phyloP scores from a whole-genome alignment of 2,329 filamentous ascomycete genomes.

The Lizonia empirigonia region DNA sequence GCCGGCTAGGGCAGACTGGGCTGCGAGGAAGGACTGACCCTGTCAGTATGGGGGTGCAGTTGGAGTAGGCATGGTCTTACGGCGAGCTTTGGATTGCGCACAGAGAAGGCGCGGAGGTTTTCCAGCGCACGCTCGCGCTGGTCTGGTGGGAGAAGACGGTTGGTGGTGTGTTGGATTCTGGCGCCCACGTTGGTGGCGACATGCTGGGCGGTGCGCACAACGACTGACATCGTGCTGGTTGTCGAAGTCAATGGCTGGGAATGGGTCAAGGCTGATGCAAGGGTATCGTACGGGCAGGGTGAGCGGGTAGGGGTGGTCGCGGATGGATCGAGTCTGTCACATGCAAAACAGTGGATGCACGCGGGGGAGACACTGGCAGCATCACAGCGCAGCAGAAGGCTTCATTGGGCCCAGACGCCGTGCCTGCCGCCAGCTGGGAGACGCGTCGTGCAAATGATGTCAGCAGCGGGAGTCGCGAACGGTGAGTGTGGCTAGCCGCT shows the following conservation, averaged over 20 bases:
- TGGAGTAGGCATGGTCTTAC: constrained; percentile 54
- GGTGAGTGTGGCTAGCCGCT: background rate
- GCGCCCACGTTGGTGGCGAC: constrained; percentile 30
- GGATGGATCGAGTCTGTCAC: background rate
- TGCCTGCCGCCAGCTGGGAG: constrained; percentile 1
- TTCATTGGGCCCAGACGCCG: background rate
- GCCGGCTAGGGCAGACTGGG: constrained; percentile 68
- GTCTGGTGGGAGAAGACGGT: constrained; percentile 64
- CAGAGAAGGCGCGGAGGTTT: constrained; percentile 61
- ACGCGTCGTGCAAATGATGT: constrained; percentile 11
- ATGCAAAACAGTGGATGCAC: background rate
- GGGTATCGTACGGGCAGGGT: background rate
- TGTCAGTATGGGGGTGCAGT: constrained; percentile 2
- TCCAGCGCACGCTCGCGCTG: constrained; percentile 64
- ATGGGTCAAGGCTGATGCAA: background rate
- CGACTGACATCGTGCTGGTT: constrained; percentile 22
- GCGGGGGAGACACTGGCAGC: background rate
- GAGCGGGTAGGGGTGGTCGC: background rate
- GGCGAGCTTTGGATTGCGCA: constrained; percentile 70
- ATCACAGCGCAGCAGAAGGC: background rate
- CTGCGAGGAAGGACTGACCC: constrained; percentile 67
- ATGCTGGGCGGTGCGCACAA: constrained; percentile 34
- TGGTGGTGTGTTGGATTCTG: constrained; percentile 42
- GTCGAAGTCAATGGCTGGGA: background rate
- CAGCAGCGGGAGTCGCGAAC: constrained; percentile 10